Percentiles rank a stretch among this genome's conserved stretches.
Evolutionary conservation across 805 yeast genomes (phyloP).

Genomic region (Barnettozyma salicaria): DNA sequence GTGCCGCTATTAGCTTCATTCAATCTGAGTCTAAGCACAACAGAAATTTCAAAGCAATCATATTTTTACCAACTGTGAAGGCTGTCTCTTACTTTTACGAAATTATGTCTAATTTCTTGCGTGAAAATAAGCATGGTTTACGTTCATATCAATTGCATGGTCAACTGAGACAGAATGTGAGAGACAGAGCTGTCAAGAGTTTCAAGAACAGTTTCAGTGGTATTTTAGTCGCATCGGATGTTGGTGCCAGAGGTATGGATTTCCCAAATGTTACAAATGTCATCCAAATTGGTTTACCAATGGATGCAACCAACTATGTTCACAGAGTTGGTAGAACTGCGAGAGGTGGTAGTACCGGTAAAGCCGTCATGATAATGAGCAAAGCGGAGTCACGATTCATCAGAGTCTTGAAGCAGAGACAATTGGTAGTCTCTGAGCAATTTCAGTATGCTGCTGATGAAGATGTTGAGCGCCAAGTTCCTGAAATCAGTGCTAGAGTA

Average conservation of each 20-base stretch:
- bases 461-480: conserved; percentile 30
- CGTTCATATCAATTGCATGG: conserved; percentile 57
- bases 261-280: conserved; percentile 85
- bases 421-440: conserved; percentile 46
- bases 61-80: conserved; percentile 75
- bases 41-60: conserved; percentile 63
- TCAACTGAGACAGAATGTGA: conserved; percentile 57
- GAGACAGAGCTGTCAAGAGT: conserved; percentile 52
- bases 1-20: conserved; percentile 50
- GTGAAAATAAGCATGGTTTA: conserved; percentile 21
- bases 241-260: conserved; percentile 96
- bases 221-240: conserved; percentile 79
- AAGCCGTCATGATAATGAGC: conserved; percentile 55
- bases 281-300: conserved; percentile 73
- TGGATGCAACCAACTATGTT: conserved; percentile 70
- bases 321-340: conserved; percentile 97
- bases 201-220: conserved; percentile 48
- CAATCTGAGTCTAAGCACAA: conserved; percentile 31
- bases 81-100: conserved; percentile 47
- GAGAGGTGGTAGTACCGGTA: conserved; percentile 79
- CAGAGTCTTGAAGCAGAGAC: conserved; percentile 43
- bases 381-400: conserved; percentile 53
- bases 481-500: conserved; percentile 24
- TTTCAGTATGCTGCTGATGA: conserved; percentile 33
- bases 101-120: conserved; percentile 17